Evolutionary conservation across 228 moss, liverwort and hornwort genomes (phyloP).

Genomic region (Sphagnum fallax): DNA sequence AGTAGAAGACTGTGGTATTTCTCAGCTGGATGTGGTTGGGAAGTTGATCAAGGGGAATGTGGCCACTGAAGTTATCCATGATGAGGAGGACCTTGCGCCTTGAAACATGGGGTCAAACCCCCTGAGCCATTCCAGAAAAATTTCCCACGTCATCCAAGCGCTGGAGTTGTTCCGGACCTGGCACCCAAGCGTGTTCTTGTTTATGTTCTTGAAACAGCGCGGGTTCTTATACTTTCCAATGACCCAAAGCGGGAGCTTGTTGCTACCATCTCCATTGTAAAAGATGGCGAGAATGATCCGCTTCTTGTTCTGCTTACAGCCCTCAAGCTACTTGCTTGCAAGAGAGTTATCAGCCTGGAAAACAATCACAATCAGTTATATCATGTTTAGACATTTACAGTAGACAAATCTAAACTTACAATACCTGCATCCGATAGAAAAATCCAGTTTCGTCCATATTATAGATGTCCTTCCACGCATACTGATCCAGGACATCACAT

Average conservation of each 20-base stretch:
- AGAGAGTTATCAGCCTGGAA: constrained; percentile 5
- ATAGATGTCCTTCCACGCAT: constrained; percentile 7
- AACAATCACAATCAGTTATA: too few relatives aligned
- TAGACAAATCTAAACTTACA: neutral
- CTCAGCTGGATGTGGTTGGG: neutral
- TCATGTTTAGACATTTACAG: too few relatives aligned
- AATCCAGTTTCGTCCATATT: constrained; percentile 7
- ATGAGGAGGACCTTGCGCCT: neutral
- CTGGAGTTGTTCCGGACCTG: too few relatives aligned
- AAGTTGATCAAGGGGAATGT: constrained; percentile 1
- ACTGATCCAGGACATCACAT: neutral
- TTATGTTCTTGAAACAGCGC: neutral
- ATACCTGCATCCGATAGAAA: constrained; percentile 7
- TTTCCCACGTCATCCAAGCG: too few relatives aligned
- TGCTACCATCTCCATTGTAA: constrained; percentile 3
- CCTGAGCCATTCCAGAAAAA: neutral
- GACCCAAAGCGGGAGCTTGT: constrained; percentile 12
- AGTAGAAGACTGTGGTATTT: constrained; percentile 1
- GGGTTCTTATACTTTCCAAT: constrained; percentile 9
- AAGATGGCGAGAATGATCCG: neutral
- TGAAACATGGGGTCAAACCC: neutral
- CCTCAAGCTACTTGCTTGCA: constrained; percentile 3
- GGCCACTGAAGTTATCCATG: constrained; percentile 2
- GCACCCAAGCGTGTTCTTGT: too few relatives aligned
- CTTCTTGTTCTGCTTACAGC: neutral